These are phyloP conservation scores for Chaetomidium leptoderma DNA, from an alignment of 495 filamentous ascomycete genomes.

Conservation along the genomic window DNA sequence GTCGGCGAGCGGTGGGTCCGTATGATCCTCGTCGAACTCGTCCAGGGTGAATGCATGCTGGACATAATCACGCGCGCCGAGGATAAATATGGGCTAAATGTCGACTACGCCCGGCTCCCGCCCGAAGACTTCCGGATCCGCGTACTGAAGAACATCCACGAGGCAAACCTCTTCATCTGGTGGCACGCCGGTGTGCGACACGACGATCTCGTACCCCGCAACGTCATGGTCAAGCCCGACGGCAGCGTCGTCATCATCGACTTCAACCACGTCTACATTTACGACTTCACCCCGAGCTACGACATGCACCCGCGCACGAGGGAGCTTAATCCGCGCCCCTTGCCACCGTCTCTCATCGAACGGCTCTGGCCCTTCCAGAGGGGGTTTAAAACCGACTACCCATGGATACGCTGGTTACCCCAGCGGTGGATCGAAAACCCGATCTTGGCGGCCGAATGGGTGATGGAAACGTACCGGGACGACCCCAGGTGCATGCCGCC, in stretches of 20 bases:
- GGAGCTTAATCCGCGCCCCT: not conserved
- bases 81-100: not conserved
- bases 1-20: not conserved
- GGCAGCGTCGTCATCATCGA: slow-evolving; percentile 3
- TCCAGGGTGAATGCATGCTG: not conserved
- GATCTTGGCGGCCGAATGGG: not conserved
- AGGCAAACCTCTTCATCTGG: not conserved
- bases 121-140: slow-evolving; percentile 1
- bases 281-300: not conserved
- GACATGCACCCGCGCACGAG: not conserved
- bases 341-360: not conserved
- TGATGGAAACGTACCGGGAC: not conserved
- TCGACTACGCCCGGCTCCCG: not conserved
- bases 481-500: not conserved
- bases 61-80: not conserved
- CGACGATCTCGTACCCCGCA: not conserved
- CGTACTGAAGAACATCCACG: not conserved
- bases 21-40: slow-evolving; percentile 1
- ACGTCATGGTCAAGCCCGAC: slow-evolving; percentile 7
- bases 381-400: not conserved
- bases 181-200: not conserved
- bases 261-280: slow-evolving; percentile 3
- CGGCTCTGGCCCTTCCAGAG: not conserved
- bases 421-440: not conserved
- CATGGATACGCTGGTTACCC: not conserved